Conservation (phyloP, 2,329 filamentous ascomycete species). For the Pseudodiploospora longispora region DNA sequence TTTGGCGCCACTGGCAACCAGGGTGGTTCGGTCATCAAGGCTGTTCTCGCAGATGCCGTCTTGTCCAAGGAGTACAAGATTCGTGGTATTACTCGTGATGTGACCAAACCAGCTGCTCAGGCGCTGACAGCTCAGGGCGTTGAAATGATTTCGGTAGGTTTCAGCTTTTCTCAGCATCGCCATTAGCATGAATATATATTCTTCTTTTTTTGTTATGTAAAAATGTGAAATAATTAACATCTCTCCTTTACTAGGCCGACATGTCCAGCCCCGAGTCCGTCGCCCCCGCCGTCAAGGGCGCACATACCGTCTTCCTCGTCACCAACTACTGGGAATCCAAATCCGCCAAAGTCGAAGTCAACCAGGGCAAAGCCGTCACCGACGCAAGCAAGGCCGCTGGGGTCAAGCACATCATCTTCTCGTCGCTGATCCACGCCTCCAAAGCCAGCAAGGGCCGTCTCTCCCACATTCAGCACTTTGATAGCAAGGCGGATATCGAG, state of each 20-base stretch:
- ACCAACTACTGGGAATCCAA: conserved; percentile 31
- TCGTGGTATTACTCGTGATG: conserved; percentile 39
- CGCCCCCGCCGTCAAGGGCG: conserved; percentile 29
- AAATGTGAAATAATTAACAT: not conserved
- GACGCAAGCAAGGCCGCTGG: conserved; percentile 36
- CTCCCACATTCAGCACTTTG: conserved; percentile 40
- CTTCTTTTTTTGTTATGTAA: too few species aligned
- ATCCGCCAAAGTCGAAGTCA: conserved; percentile 27
- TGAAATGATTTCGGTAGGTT: conserved; percentile 30
- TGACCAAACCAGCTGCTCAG: conserved; percentile 29
- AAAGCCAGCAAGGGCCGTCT: conserved; percentile 29
- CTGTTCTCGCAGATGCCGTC: conserved; percentile 37
- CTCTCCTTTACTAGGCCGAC: conserved; percentile 25
- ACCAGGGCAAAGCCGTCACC: conserved; percentile 37
- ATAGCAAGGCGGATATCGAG: conserved; percentile 48
- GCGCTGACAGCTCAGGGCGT: conserved; percentile 32
- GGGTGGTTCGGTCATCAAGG: conserved; percentile 37
- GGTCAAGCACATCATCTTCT: conserved; percentile 39
- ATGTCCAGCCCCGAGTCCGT: conserved; percentile 28
- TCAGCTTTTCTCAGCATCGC: not conserved
- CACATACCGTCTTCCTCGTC: conserved; percentile 35
- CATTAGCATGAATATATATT: too few species aligned
- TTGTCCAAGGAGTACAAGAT: conserved; percentile 36
- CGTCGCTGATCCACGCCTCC: conserved; percentile 32
- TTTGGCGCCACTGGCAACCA: conserved; percentile 43